Base-by-base conservation (phyloP, 306 rosid species). In the Cyamopsis tetragonoloba region DNA sequence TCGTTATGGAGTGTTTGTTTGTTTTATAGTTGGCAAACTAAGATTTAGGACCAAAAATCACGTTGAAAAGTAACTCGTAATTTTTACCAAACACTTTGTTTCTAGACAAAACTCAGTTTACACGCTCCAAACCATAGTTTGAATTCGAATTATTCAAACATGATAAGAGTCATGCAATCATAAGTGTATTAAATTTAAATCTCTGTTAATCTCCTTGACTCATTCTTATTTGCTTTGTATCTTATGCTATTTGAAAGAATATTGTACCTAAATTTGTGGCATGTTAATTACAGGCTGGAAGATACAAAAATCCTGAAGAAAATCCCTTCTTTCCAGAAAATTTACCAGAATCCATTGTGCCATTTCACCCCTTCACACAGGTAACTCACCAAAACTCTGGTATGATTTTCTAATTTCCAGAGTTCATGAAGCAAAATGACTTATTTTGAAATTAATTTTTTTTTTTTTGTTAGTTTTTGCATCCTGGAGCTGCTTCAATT, bases 301-400 rank as follows among this genome's bases (percentile, higher is more conserved):
- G 89, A 70, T 95, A 80, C 72, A 69, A 78, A 48, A 86, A 71
- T 76, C 97, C 92, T 6, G 97, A 90, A 86, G 96, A 88, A 73
- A 79, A 80, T 34, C 84, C 99, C 0, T 95, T 88, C 73, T 95
- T 80, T 70, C 96, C 92, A 1, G 82, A 81, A 39, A 37, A 69
- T 56, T 63, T 90, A 47, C 77, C 81, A 4, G 49, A 66, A 70
- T 79, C 96, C n/a, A 1, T 77, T 73, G 86, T 81, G 80, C 85
- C 87, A 19, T 63, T 71, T 79, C 68, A 78, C 70, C 64, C 84
- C 42, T 78, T 42, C 80, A 67, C 85, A 47, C 35, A 68, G 77
- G 99, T 95, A 83, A 72, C 53, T 48, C 75, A 19, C 68, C 28
- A 10, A 35, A 24, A 34, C 22, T 12, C 34, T 26, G 14, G 13